Evolutionary conservation across 202 grass and related monocot genomes (phyloP).

Genomic region (Digitaria exilis): DNA sequence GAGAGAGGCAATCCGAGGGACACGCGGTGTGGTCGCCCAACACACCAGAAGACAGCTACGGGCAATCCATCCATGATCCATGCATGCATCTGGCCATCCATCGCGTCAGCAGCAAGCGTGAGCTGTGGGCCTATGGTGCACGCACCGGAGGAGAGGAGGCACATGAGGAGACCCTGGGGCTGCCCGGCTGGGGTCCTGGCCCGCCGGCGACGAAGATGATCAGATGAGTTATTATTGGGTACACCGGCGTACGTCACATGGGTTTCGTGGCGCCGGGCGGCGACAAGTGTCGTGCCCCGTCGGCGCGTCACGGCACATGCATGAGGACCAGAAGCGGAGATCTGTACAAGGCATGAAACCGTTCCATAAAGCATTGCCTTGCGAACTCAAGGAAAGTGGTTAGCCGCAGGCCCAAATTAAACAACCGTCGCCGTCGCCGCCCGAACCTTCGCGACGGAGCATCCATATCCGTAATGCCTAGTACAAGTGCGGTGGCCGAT

Average conservation of each 20-base stretch:
- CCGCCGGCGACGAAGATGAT: neutral
- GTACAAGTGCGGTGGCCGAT: no score
- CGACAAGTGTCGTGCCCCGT: conserved; percentile 6
- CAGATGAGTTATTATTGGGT: neutral
- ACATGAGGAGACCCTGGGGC: no score
- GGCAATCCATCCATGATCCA: neutral
- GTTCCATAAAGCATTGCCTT: neutral
- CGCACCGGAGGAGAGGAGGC: no score
- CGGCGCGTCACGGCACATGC: conserved; percentile 41
- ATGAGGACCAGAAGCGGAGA: neutral
- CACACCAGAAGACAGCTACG: no score
- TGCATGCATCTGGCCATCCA: neutral
- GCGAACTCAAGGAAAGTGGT: neutral
- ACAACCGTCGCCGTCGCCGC: conserved; percentile 3
- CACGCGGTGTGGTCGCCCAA: no score
- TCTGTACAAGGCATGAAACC: neutral
- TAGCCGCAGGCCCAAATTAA: neutral
- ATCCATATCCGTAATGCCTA: no score
- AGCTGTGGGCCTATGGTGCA: neutral
- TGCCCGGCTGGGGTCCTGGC: no score
- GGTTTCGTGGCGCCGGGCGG: neutral
- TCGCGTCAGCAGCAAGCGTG: conserved; percentile 10
- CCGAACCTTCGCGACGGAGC: neutral
- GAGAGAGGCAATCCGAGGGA: no score
- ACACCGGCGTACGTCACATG: neutral